Evolutionary conservation across 2,329 filamentous ascomycete species (phyloP).

Genomic region (Zasmidium angulare): DNA sequence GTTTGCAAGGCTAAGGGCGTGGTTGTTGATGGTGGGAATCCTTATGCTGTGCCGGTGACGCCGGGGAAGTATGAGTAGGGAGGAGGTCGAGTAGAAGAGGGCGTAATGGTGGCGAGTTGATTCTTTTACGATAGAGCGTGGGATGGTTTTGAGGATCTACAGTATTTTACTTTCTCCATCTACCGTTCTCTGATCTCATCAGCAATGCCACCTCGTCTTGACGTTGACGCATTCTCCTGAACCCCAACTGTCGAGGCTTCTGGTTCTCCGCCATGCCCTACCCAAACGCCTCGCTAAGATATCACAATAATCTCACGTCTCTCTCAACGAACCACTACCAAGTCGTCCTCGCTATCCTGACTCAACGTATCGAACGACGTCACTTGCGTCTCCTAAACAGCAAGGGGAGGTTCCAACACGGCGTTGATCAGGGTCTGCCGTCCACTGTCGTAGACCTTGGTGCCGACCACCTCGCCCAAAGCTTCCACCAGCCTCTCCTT

Average conservation of each 20-base stretch:
- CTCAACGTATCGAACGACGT: neutral
- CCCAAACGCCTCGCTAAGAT: neutral
- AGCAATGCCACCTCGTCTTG: neutral
- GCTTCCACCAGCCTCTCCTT: slow-evolving; percentile 43
- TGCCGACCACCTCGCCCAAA: slow-evolving; percentile 45
- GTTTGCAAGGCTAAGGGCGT: slow-evolving; percentile 7
- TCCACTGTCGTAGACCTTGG: slow-evolving; percentile 41
- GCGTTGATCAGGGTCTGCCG: slow-evolving; percentile 38
- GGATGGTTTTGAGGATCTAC: no score
- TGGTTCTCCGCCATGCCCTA: neutral
- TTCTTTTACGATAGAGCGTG: neutral
- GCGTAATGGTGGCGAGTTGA: neutral
- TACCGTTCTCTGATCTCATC: neutral
- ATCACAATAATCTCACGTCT: neutral
- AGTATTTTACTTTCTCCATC: no score
- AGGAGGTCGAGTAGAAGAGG: neutral
- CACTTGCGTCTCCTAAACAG: slow-evolving; percentile 17
- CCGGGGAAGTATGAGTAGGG: slow-evolving; percentile 2
- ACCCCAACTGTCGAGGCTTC: neutral
- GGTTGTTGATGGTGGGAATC: slow-evolving; percentile 6
- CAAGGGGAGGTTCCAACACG: slow-evolving; percentile 39
- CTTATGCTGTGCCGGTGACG: slow-evolving; percentile 7
- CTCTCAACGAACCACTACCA: neutral
- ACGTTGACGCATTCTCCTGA: neutral
- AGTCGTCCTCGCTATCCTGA: neutral